Evolutionary conservation across 352 stramenopile species (phyloP), one percentile per base, ranked within the genome.

Genomic region (Globisporangium middletonii): DNA sequence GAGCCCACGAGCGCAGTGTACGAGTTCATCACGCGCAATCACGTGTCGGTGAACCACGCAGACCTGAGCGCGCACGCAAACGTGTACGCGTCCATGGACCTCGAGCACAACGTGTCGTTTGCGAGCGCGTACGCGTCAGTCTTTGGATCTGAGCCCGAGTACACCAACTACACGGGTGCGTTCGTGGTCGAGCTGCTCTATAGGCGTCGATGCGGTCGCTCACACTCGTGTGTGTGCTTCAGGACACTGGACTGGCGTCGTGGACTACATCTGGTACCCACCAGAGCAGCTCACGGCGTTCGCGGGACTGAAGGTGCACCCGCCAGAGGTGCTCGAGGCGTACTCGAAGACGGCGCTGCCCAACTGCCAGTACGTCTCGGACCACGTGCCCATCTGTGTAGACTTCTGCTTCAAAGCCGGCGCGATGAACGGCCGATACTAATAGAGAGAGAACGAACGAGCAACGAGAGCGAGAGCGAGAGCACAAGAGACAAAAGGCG

Each of bases 221-320:
- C 5, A 18, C 15, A 43, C 9, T 4, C 15, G 38, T 43, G 38
- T 43, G 4, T 16, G 0, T 16, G 12, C 38, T 18, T 11, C 28
- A 93, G 77, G 81, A 30, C 82, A 91, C 57, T 99, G 98, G 89
- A 94, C 89, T 50, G 97, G 97, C 38, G 85, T 97, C 12, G 76
- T 95, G 47, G 97, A 99, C 73, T 99, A 99, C 69, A 96, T 99
- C 63, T 99, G 96, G 96, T 98, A 98, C 79, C 97, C 89, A 18
- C 78, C 85, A 8, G 84, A 95, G 65, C 89, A 94, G 65, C 69
- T 99, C 53, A 91, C 86, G 53, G 89, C 96, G 27, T 86, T 99
- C 50, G 94, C 92, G 3, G 94, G 95, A 0, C 88, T 98, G 27
- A 92, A 96, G 42, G 88, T 99, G 55, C 96, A 97, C 28, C 69